Conservation (phyloP, 805 yeast genomes). For the Candida khao-thaluensis region DNA sequence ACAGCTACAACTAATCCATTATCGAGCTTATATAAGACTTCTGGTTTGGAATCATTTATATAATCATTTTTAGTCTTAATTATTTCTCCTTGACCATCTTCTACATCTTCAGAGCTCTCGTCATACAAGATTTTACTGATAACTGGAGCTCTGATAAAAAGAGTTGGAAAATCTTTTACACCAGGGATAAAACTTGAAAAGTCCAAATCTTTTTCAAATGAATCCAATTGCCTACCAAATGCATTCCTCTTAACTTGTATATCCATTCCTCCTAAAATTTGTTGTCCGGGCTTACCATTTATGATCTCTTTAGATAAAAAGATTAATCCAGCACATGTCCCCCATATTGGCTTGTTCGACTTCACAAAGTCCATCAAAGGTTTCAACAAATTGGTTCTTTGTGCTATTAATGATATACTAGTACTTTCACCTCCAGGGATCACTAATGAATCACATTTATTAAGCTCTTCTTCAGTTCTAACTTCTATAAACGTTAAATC, state of each 20-base stretch:
- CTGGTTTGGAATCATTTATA: constrained; percentile 29
- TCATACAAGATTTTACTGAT: constrained; percentile 31
- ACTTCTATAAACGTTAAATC: constrained; percentile 46
- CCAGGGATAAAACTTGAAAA: constrained; percentile 43
- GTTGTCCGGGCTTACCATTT: constrained; percentile 54
- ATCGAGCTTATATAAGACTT: constrained; percentile 41
- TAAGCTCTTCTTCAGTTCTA: constrained; percentile 50
- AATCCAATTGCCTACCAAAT: constrained; percentile 74
- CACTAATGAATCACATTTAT: constrained; percentile 54
- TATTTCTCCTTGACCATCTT: constrained; percentile 8
- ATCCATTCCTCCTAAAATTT: constrained; percentile 61
- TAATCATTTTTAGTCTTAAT: constrained; percentile 24
- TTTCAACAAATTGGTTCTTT: constrained; percentile 55
- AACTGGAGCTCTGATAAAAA: constrained; percentile 78
- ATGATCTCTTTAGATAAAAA: constrained; percentile 55
- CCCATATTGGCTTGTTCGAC: constrained; percentile 65
- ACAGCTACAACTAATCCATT: constrained; percentile 62
- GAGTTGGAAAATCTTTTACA: constrained; percentile 40
- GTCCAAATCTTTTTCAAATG: constrained; percentile 52
- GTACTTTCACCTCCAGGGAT: constrained; percentile 77
- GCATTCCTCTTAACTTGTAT: constrained; percentile 69
- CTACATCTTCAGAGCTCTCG: background rate
- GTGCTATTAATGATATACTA: constrained; percentile 68
- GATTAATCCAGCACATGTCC: constrained; percentile 84
- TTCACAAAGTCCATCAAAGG: constrained; percentile 54